A percentile compares a stretch with the other conserved stretches of the same genome.
Conservation (phyloP, 1,284 basidiomycete genomes). For the Ustilago esculenta region DNA sequence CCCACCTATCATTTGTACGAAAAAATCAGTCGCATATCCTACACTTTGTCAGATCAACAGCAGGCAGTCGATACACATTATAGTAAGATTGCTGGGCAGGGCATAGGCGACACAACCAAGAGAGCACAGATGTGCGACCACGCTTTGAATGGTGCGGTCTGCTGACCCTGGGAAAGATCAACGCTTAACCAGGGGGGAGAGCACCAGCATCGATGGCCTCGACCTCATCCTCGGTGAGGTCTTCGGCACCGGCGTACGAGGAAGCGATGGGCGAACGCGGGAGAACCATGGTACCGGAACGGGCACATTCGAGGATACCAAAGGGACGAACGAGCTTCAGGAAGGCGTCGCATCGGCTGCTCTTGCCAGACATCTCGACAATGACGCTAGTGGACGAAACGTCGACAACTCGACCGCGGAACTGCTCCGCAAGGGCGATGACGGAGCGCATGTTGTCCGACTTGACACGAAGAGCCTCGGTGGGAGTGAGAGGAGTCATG, state of each 20-base stretch:
- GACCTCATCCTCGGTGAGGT: constrained; percentile 54
- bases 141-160: too few species aligned
- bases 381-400: constrained; percentile 93
- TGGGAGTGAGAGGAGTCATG: constrained; percentile 73
- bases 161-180: too few species aligned
- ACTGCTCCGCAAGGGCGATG: constrained; percentile 84
- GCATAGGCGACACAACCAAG: too few species aligned
- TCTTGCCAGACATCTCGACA: constrained; percentile 94
- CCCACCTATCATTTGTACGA: too few species aligned
- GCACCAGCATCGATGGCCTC: constrained; percentile 61
- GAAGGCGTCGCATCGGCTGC: constrained; percentile 89
- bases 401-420: constrained; percentile 92
- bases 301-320: constrained; percentile 90
- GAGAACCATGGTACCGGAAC: constrained; percentile 73
- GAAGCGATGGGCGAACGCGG: constrained; percentile 63
- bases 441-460: constrained; percentile 89
- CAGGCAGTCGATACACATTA: too few species aligned
- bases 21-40: too few species aligned
- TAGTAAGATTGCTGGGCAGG: too few species aligned
- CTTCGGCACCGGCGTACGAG: constrained; percentile 55
- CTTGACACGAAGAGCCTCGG: constrained; percentile 86
- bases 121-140: neutral
- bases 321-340: constrained; percentile 91
- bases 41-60: too few species aligned
- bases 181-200: constrained; percentile 61